A percentile compares a stretch with the other conserved stretches of the same genome.
Conservation (phyloP, 345 rosid genomes). For the Eucalyptus sp. region DNA sequence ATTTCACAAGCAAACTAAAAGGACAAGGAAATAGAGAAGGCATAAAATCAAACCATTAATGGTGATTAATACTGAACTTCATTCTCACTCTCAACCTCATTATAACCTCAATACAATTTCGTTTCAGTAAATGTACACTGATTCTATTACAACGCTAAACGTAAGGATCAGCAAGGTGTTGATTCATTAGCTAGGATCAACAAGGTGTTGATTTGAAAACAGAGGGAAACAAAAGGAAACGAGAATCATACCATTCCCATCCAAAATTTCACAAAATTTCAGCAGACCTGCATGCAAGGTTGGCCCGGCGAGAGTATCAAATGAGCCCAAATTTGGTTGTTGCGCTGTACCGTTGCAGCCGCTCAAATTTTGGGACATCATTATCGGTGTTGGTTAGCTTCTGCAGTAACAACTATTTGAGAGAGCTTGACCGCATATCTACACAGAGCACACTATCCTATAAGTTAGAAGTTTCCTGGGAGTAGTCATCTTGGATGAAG, state of each 20-base stretch:
- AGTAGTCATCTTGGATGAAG: conserved; percentile 52
- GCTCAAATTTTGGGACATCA: not conserved
- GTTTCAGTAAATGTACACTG: not conserved
- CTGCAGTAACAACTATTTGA: not conserved
- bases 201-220: not conserved
- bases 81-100: not conserved
- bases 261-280: not conserved
- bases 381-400: not conserved
- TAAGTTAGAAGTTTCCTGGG: not conserved
- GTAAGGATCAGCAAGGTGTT: not conserved
- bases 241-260: not conserved
- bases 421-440: not conserved
- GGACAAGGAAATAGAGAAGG: not conserved
- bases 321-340: not conserved
- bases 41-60: not conserved
- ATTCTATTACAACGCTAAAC: not conserved
- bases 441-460: not conserved
- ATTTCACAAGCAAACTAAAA: not conserved
- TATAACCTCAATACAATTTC: not conserved
- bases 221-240: not conserved
- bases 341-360: not conserved
- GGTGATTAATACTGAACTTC: not conserved
- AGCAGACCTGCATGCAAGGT: not conserved
- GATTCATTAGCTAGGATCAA: not conserved
- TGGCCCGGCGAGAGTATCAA: not conserved